Evolutionary conservation across 2,329 filamentous ascomycete genomes (phyloP).

Genomic region (Dothideomycetes sp.): DNA sequence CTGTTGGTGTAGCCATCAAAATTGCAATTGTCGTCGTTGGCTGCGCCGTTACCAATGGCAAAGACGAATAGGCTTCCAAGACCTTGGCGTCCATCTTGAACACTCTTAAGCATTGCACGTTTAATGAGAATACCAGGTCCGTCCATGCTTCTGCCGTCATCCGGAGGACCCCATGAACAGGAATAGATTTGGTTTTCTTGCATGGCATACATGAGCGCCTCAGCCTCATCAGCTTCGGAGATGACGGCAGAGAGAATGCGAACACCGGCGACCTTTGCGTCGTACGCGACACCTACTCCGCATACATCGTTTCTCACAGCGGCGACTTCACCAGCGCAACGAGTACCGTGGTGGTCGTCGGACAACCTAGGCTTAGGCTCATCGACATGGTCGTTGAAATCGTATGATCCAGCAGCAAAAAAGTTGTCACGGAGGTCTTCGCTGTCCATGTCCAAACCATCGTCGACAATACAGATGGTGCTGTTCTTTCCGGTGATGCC

Average conservation of each 20-base stretch:
- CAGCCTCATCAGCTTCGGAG: slow-evolving; percentile 82
- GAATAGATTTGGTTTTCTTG: slow-evolving; percentile 95
- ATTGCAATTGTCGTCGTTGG: slow-evolving; percentile 88
- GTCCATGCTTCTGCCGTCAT: slow-evolving; percentile 91
- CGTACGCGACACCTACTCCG: slow-evolving; percentile 90
- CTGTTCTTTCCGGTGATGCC: slow-evolving; percentile 83
- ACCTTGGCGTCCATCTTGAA: slow-evolving; percentile 76
- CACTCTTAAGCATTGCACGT: slow-evolving; percentile 81
- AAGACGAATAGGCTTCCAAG: slow-evolving; percentile 93
- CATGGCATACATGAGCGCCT: slow-evolving; percentile 84
- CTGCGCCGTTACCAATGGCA: slow-evolving; percentile 87
- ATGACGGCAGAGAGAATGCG: slow-evolving; percentile 89
- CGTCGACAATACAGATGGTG: slow-evolving; percentile 90
- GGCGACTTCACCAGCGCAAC: slow-evolving; percentile 88
- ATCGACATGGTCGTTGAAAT: slow-evolving; percentile 79
- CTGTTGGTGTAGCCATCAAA: slow-evolving; percentile 99
- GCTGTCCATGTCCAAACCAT: slow-evolving; percentile 93
- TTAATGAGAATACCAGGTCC: slow-evolving; percentile 81
- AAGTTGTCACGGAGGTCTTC: slow-evolving; percentile 88
- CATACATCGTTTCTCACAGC: slow-evolving; percentile 90
- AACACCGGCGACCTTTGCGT: slow-evolving; percentile 81
- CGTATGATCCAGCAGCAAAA: slow-evolving; percentile 83
- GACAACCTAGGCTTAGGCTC: slow-evolving; percentile 73
- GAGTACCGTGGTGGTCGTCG: slow-evolving; percentile 85
- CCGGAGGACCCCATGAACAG: slow-evolving; percentile 94